Conservation (phyloP, 305 asterid genomes). For the Fraxinus sp. region DNA sequence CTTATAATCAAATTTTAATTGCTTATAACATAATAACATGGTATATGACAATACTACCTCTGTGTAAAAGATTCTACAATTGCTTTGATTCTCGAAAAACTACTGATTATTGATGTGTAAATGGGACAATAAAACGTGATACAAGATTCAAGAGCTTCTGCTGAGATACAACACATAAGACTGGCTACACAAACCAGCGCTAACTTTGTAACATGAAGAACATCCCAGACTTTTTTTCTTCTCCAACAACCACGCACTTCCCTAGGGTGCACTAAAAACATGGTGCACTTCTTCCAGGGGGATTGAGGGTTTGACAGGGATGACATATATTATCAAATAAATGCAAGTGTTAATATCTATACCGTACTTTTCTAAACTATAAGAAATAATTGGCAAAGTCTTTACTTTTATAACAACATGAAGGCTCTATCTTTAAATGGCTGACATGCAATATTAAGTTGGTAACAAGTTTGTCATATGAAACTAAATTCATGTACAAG, state of each 20-base stretch:
- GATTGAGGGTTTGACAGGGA: not conserved
- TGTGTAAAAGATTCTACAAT: not conserved
- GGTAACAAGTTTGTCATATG: not conserved
- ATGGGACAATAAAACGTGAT: not conserved
- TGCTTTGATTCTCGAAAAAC: not conserved
- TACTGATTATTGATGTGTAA: not conserved
- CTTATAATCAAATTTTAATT: slow-evolving; percentile 12
- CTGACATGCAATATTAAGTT: not conserved
- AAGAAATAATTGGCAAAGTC: not conserved
- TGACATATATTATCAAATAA: not conserved
- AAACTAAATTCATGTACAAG: not conserved
- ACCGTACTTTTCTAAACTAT: not conserved
- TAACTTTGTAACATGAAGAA: not conserved
- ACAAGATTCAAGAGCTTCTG: not conserved
- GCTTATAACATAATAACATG: slow-evolving; percentile 6
- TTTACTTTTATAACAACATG: not conserved
- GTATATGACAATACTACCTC: not conserved
- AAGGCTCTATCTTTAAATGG: not conserved
- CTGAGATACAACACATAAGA: not conserved
- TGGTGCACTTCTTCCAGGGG: not conserved
- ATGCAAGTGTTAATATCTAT: not conserved
- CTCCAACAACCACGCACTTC: not conserved
- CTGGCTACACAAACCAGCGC: not conserved
- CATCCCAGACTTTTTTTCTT: not conserved
- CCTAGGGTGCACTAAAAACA: not conserved